Evolutionary conservation across 345 rosid genomes (phyloP), one percentile per base, ranked within the genome.

Genomic region (Orychophragmus violaceus): DNA sequence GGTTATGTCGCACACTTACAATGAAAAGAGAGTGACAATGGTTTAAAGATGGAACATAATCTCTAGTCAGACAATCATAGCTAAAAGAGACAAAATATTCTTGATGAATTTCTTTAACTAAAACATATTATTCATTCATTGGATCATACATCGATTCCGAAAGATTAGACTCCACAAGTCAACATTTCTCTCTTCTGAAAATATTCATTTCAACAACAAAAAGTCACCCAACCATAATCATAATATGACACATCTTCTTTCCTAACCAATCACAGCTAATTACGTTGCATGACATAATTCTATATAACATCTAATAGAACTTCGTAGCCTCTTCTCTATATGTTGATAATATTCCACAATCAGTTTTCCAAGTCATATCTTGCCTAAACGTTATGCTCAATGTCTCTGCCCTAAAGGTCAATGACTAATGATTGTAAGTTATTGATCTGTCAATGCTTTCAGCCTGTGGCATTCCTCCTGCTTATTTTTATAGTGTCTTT

Each of bases 401-500:
- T 23, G 21, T 51, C 18, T n/a, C 5, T 50, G 3, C 11, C 11
- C 53, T 22, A 48, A 50, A n/a, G 13, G 18, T n/a, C 17, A 50
- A 27, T 51, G 57, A 53, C 36, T 28, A 19, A 19, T 52, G 58
- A 52, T 52, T 28, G 58, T 53, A 53, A 53, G 58, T 53, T 53
- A 28, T 53, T 53, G 36, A 48, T 48, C 27, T 48, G 52, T 22
- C 27, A 21, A 24, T 46, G 51, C 27, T 21, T 19, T 21, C 25
- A 46, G n/a, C 25, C 27, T 24, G 27, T 46, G n/a, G 51, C 51
- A 45, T 48, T 21, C 14, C 14, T 48, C 12, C n/a, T 48, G 27
- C 52, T 21, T 10, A 48, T 11, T 48, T 21, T 48, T 10, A 14
- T 48, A 21, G n/a, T 14, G 27, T 21, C 53, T 11, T 48, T 48